phyloP scores from a whole-genome alignment of 1,139 yeast species.

The Hansenula lynferdii region DNA sequence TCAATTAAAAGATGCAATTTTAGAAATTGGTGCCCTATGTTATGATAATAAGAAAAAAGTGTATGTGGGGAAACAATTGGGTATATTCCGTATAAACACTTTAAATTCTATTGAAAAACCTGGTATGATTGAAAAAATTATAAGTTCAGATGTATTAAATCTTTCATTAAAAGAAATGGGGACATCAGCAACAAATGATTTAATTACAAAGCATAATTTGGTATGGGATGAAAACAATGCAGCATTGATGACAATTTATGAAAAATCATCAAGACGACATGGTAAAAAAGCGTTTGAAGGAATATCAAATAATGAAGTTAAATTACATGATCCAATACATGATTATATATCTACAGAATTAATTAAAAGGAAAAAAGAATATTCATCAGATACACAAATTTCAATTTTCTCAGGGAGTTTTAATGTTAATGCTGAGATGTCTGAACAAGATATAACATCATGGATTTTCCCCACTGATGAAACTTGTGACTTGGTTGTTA shows the following conservation, averaged over 20 bases:
- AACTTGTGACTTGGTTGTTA: constrained; percentile 64
- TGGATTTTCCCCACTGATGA: constrained; percentile 52
- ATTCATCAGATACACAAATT: constrained; percentile 46
- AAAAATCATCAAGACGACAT: constrained; percentile 27
- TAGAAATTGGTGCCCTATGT: constrained; percentile 63
- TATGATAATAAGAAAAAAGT: constrained; percentile 43
- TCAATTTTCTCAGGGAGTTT: constrained; percentile 61
- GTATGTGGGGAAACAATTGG: constrained; percentile 62
- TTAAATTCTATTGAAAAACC: constrained; percentile 64
- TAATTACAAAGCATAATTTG: constrained; percentile 46
- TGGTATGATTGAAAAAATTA: constrained; percentile 50
- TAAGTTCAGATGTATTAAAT: constrained; percentile 58
- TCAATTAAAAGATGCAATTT: constrained; percentile 40
- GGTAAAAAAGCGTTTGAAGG: constrained; percentile 24
- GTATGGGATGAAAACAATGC: constrained; percentile 61
- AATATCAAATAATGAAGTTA: constrained; percentile 28
- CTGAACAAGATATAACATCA: constrained; percentile 44
- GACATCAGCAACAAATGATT: constrained; percentile 32
- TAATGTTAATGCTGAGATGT: constrained; percentile 60
- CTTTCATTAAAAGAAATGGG: constrained; percentile 53
- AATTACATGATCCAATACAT: constrained; percentile 67
- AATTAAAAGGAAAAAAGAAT: constrained; percentile 42
- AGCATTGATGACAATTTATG: constrained; percentile 37
- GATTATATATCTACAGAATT: constrained; percentile 58
- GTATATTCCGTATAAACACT: constrained; percentile 61